Evolutionary conservation across 805 yeast genomes (phyloP), one percentile per base, ranked within the genome.

Genomic region (Metschnikowia henanensis): DNA sequence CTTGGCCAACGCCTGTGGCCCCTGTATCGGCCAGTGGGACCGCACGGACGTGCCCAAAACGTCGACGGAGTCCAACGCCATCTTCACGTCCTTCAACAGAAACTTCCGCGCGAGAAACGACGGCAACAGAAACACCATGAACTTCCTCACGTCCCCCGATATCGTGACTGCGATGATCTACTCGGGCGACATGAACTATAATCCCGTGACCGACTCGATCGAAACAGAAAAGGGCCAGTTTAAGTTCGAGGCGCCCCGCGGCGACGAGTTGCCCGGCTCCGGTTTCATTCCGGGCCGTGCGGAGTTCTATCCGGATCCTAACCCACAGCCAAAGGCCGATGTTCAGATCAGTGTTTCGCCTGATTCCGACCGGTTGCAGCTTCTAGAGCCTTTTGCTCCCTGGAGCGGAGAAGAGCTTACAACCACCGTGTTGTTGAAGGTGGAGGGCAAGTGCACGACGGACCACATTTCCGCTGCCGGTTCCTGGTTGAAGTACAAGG

Each of bases 21-120:
- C 98, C 61, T 92, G 99, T 76, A 92, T 92, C 64, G 99, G 99
- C 46, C 99, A 92, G 76, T 92, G 99, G 99, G 97, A 94, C 66
- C 86, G 98, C 75, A 76, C 79, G 53, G 95, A 87, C 62, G 79
- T 87, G 34, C 66, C 79, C 36, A 81, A 81, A 64, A 72, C 76
- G 22, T 77, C 84, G 6, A 73, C 75, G 41, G 89, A 83, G 52
- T 75, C 76, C 58, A 91, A 90, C 69, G 87, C 98, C 41, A 94
- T 92, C 56, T 91, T 92, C 70, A 90, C 98, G 5, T 91, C 97
- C 10, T 92, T 91, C 80, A 92, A 92, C 81, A 86, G 99, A 79
- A 92, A 92, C 72, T 92, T 92, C 79, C 84, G 94, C 68, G 88
- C 97, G 29, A 87, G 99, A 79, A 94, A 94, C 65, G 99, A 94